phyloP scores from a whole-genome alignment of 2,329 filamentous ascomycete genomes.

The Aschersonia sp. region DNA sequence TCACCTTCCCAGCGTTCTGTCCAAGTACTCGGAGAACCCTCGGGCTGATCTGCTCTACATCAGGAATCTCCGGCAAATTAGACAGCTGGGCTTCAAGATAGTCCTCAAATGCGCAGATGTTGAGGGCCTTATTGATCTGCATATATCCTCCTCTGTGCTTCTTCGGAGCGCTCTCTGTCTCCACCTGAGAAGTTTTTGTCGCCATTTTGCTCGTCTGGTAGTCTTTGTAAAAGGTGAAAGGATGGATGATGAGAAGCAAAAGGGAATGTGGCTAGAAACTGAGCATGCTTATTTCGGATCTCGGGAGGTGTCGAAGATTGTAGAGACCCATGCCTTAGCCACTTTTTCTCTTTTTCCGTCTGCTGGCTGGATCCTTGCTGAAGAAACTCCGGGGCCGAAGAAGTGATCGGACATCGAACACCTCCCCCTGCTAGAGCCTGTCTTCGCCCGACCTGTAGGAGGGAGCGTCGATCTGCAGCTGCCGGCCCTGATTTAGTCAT shows the following conservation, averaged over 20 bases:
- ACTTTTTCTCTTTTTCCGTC: too few species aligned
- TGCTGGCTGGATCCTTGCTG: too few species aligned
- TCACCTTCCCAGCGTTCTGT: constrained; percentile 27
- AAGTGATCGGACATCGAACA: too few species aligned
- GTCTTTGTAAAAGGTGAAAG: not conserved
- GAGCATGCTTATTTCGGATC: too few species aligned
- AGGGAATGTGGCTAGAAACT: not conserved
- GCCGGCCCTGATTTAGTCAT: too few species aligned
- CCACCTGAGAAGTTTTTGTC: not conserved
- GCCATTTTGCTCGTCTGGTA: too few species aligned
- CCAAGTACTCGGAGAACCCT: constrained; percentile 28
- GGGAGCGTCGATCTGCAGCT: too few species aligned
- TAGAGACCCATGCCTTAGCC: too few species aligned
- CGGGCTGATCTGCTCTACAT: constrained; percentile 25
- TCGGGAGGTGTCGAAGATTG: too few species aligned
- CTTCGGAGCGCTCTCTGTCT: not conserved
- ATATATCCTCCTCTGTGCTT: constrained; percentile 18
- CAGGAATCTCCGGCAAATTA: constrained; percentile 18
- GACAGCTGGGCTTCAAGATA: constrained; percentile 25
- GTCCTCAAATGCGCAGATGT: constrained; percentile 31
- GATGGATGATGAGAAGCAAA: not conserved
- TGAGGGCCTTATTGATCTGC: constrained; percentile 31
- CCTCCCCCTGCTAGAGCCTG: too few species aligned
- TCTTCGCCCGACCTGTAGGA: too few species aligned
- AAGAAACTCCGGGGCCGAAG: too few species aligned